These are phyloP conservation scores for Polyporus arcularius DNA, from an alignment of 768 basidiomycete species.

Conservation along the genomic window DNA sequence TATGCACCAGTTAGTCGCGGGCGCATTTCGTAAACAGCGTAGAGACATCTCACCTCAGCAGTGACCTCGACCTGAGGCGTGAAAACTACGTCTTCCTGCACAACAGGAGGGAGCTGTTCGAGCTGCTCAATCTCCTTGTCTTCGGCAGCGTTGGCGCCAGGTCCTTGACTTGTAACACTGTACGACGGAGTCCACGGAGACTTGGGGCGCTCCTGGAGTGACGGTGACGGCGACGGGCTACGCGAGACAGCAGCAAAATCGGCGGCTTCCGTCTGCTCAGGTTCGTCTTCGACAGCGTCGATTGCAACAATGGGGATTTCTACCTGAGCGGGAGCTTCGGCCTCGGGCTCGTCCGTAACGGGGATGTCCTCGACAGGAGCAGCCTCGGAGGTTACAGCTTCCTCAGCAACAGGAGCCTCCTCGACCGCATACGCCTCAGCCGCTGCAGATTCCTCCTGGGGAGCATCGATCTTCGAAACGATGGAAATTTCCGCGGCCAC, in stretches of 20 bases:
- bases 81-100: conserved; percentile 1
- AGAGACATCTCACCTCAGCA: conserved; percentile 13
- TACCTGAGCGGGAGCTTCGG: neutral
- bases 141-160: conserved; percentile 27
- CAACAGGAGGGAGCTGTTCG: conserved; percentile 22
- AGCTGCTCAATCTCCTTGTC: conserved; percentile 23
- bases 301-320: conserved; percentile 9
- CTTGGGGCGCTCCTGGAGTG: conserved; percentile 41
- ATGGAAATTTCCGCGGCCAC: neutral
- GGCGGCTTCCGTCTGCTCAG: neutral
- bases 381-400: neutral
- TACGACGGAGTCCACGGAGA: conserved; percentile 57
- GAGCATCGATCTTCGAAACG: neutral
- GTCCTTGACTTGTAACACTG: conserved; percentile 47
- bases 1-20: neutral
- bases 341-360: neutral
- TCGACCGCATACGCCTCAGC: neutral
- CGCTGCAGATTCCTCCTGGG: neutral
- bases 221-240: conserved; percentile 15
- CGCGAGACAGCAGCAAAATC: conserved; percentile 2
- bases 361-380: neutral
- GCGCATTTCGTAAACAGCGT: neutral
- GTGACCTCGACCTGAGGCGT: conserved; percentile 15
- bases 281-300: conserved; percentile 12
- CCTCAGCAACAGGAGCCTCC: neutral